Conservation (phyloP, 164 flowering plant species). For the Aristolochia contorta region DNA sequence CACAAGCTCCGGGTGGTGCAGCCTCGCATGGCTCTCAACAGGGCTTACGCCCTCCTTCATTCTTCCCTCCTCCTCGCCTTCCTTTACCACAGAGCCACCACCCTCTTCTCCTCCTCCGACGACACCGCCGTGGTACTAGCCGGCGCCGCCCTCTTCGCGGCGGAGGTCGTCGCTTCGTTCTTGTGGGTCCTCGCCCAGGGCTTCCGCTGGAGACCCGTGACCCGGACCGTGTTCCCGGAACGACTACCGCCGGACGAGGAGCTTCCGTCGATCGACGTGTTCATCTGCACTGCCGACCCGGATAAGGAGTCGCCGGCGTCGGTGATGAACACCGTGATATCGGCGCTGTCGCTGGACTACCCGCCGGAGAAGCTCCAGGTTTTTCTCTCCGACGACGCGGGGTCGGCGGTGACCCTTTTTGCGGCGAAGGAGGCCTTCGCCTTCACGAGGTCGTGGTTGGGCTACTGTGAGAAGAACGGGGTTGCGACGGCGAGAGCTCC, state of each 20-base stretch:
- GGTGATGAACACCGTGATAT: slow-evolving; percentile 66
- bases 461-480: slow-evolving; percentile 42
- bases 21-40: slow-evolving; percentile 7
- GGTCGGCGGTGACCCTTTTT: slow-evolving; percentile 29
- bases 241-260: slow-evolving; percentile 23
- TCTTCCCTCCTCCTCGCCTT: not conserved
- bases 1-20: slow-evolving; percentile 1
- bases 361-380: slow-evolving; percentile 54
- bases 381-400: slow-evolving; percentile 66
- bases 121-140: not conserved
- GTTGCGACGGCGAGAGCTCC: slow-evolving; percentile 40
- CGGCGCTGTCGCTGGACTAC: slow-evolving; percentile 60
- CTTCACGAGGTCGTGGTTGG: slow-evolving; percentile 50
- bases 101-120: not conserved
- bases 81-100: slow-evolving; percentile 12
- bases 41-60: not conserved
- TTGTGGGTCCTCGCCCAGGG: slow-evolving; percentile 34
- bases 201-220: slow-evolving; percentile 37
- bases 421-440: slow-evolving; percentile 31
- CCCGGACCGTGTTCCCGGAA: slow-evolving; percentile 35
- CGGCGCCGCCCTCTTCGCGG: slow-evolving; percentile 25
- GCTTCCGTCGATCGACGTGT: slow-evolving; percentile 45
- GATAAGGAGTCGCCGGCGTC: slow-evolving; percentile 38
- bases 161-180: slow-evolving; percentile 40
- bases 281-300: slow-evolving; percentile 58